Evolutionary conservation across 257 asterid genomes (phyloP).

Genomic region (Solanum clarkiae): DNA sequence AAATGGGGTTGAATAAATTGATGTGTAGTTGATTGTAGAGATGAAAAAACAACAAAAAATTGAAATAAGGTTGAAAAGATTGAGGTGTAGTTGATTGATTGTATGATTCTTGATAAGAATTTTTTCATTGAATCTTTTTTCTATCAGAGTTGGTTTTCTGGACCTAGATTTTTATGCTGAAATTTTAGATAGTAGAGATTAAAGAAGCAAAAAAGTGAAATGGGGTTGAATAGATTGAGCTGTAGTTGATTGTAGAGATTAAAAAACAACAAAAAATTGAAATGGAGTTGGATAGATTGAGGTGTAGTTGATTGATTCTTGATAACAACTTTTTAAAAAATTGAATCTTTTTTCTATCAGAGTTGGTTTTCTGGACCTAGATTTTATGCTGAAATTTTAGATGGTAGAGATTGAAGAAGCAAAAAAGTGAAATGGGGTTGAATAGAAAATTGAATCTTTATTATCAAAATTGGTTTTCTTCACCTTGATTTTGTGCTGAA

Average conservation of each 20-base stretch:
- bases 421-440: not conserved
- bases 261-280: not conserved
- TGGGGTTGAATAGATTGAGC: not conserved
- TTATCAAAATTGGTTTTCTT: not conserved
- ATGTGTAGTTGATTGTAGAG: too few relatives aligned
- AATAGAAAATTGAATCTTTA: not conserved
- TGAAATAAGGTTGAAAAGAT: too few relatives aligned
- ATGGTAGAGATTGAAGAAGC: not conserved
- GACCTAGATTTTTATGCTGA: too few relatives aligned
- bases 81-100: too few relatives aligned
- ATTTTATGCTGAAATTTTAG: not conserved
- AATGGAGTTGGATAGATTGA: not conserved
- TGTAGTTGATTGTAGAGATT: not conserved
- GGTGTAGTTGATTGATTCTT: not conserved
- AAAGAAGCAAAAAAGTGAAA: not conserved
- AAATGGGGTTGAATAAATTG: too few relatives aligned
- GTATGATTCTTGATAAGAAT: too few relatives aligned
- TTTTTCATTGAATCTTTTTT: too few relatives aligned
- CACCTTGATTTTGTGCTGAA: too few relatives aligned
- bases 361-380: not conserved
- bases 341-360: not conserved
- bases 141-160: too few relatives aligned
- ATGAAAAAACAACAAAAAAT: too few relatives aligned
- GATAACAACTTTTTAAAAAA: not conserved
- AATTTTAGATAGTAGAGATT: not conserved